Percentiles rank a stretch among this genome's conserved stretches.
Evolutionary conservation across 108 stramenopile species (phyloP).

Genomic region (Cyclotella cryptica): DNA sequence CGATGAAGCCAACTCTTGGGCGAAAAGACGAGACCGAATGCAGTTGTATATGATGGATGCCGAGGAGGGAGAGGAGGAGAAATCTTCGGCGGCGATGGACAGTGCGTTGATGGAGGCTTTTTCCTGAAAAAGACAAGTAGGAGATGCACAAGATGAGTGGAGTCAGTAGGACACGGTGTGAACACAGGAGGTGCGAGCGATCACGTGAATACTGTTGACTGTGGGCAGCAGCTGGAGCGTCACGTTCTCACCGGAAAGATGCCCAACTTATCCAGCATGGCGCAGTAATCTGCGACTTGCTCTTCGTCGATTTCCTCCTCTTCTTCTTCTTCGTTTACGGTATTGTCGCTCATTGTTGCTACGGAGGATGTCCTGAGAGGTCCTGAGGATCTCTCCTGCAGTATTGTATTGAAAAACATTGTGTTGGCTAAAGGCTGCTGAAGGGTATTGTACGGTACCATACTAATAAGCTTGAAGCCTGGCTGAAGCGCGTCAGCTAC

Average conservation of each 20-base stretch:
- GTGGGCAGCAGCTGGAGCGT: too few species aligned
- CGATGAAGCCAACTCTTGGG: conserved; percentile 19
- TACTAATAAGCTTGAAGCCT: too few species aligned
- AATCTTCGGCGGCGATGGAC: conserved; percentile 87
- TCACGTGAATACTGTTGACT: too few species aligned
- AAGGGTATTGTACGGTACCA: too few species aligned
- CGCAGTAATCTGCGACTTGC: conserved; percentile 79
- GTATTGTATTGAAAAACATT: too few species aligned
- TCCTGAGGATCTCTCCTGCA: too few species aligned
- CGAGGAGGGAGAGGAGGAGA: conserved; percentile 58
- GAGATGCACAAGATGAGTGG: neutral
- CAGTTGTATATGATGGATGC: conserved; percentile 67
- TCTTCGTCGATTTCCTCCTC: conserved; percentile 64
- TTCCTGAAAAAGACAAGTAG: conserved; percentile 60
- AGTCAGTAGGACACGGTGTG: neutral
- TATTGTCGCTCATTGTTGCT: neutral
- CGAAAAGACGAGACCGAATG: conserved; percentile 70
- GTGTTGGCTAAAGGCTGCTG: too few species aligned
- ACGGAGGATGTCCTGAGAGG: too few species aligned
- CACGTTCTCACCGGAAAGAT: conserved; percentile 20
- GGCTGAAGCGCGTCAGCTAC: too few species aligned
- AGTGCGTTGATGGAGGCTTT: conserved; percentile 85
- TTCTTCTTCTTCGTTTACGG: neutral
- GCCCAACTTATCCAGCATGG: conserved; percentile 76
- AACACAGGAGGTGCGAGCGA: neutral